These are phyloP conservation scores for Actinomortierella wolfii DNA, from an alignment of 371 early-diverging fungal species.

Conservation along the genomic window DNA sequence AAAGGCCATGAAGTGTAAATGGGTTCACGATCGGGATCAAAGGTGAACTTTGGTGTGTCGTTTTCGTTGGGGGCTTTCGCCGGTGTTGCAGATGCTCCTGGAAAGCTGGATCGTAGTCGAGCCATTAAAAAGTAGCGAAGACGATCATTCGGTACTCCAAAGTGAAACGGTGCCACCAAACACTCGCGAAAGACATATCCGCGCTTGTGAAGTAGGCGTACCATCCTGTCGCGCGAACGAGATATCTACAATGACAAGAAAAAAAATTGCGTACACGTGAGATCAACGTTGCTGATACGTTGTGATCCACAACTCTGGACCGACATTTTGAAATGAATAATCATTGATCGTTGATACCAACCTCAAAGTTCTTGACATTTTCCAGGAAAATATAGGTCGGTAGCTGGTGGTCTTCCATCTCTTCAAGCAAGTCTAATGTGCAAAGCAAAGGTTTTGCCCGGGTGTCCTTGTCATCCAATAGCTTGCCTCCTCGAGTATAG, in stretches of 20 bases:
- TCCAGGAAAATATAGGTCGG: constrained; percentile 72
- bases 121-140: constrained; percentile 72
- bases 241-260: constrained; percentile 51
- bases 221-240: constrained; percentile 59
- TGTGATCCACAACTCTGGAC: too few relatives aligned
- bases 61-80: constrained; percentile 34
- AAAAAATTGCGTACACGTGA: too few relatives aligned
- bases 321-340: too few relatives aligned
- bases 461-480: constrained; percentile 67
- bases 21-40: constrained; percentile 38
- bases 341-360: constrained; percentile 9
- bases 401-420: constrained; percentile 33
- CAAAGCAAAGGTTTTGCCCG: constrained; percentile 69
- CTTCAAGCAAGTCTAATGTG: constrained; percentile 61
- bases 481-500: constrained; percentile 73
- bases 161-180: constrained; percentile 65
- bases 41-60: constrained; percentile 1
- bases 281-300: too few relatives aligned
- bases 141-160: constrained; percentile 74
- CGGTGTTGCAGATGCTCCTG: constrained; percentile 41
- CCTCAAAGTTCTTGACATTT: constrained; percentile 82
- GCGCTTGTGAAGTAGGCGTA: constrained; percentile 58
- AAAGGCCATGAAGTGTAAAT: constrained; percentile 64
- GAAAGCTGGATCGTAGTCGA: constrained; percentile 51
- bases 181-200: constrained; percentile 72